Percentiles rank a stretch among this genome's conserved stretches.
Evolutionary conservation across 495 filamentous ascomycete genomes (phyloP).

Genomic region (Glonium stellatum): DNA sequence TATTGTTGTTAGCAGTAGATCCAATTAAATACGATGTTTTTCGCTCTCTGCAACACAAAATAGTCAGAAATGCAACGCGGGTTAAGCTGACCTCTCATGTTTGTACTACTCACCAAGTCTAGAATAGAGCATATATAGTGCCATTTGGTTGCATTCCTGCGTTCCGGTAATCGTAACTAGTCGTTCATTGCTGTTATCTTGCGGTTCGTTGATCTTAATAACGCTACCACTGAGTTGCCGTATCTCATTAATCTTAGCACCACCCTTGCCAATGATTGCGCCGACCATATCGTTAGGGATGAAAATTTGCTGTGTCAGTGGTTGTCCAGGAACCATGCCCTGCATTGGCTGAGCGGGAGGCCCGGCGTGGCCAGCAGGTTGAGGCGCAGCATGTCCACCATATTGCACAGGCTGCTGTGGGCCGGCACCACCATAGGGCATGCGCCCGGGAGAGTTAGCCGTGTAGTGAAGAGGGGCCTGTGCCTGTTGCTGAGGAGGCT

Average conservation of each 20-base stretch:
- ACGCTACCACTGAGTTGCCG: constrained; percentile 93
- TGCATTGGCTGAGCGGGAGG: constrained; percentile 62
- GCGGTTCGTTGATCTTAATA: constrained; percentile 99
- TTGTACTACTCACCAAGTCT: constrained; percentile 70
- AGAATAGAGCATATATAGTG: constrained; percentile 96
- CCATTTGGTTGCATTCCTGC: constrained; percentile 98
- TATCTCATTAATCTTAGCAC: constrained; percentile 99
- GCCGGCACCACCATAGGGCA: constrained; percentile 59
- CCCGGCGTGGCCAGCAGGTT: constrained; percentile 41
- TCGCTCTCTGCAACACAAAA: constrained; percentile 37
- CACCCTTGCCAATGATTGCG: constrained; percentile 97
- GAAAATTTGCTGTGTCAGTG: constrained; percentile 95
- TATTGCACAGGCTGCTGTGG: constrained; percentile 68
- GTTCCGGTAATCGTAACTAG: constrained; percentile 97
- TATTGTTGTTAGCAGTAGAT: not conserved
- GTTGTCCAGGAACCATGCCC: constrained; percentile 71
- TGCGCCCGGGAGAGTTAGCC: constrained; percentile 56
- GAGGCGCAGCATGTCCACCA: constrained; percentile 50
- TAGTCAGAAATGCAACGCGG: not conserved
- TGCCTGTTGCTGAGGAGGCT: constrained; percentile 57
- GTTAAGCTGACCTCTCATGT: not conserved
- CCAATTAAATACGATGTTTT: constrained; percentile 40
- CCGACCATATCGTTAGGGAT: constrained; percentile 99
- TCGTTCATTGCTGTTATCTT: constrained; percentile 97
- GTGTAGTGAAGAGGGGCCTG: constrained; percentile 67